Percentiles rank a stretch among this genome's conserved stretches.
Evolutionary conservation across 441 rosid species (phyloP).

Genomic region (Gossypium lobatum): DNA sequence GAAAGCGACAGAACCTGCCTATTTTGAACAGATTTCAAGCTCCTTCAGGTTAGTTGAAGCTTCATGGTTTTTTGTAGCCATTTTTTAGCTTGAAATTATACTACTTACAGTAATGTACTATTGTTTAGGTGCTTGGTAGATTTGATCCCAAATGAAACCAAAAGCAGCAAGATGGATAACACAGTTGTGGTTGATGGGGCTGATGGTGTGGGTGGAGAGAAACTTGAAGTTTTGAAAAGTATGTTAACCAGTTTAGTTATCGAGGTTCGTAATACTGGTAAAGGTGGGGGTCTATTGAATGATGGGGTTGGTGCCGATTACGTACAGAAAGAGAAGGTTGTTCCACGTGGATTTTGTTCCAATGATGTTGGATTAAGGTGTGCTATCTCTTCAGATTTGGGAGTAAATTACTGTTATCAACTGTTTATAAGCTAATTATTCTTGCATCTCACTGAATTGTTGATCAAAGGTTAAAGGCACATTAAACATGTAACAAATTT

Average conservation of each 20-base stretch:
- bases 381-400: constrained; percentile 20
- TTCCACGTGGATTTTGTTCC: constrained; percentile 57
- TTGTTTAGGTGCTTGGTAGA: constrained; percentile 58
- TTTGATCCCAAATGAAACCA: constrained; percentile 43
- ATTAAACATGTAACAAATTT: background rate
- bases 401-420: constrained; percentile 10
- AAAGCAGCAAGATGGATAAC: constrained; percentile 20
- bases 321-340: constrained; percentile 89
- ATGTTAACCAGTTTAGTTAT: constrained; percentile 43
- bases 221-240: constrained; percentile 47
- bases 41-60: constrained; percentile 48
- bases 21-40: constrained; percentile 62
- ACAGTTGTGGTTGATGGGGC: constrained; percentile 78
- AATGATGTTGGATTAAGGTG: constrained; percentile 57
- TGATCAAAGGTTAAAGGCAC: background rate
- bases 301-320: constrained; percentile 40
- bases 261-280: constrained; percentile 70
- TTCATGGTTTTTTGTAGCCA: background rate
- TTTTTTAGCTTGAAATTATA: background rate
- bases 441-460: background rate
- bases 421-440: background rate
- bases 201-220: constrained; percentile 88
- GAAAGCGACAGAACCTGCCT: constrained; percentile 60
- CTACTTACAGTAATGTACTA: constrained; percentile 4
- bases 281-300: constrained; percentile 49